A percentile compares a stretch with the other conserved stretches of the same genome.
These are phyloP conservation scores for Rhizopus arrhizus DNA, from an alignment of 371 early-diverging fungal species.

Conservation along the genomic window DNA sequence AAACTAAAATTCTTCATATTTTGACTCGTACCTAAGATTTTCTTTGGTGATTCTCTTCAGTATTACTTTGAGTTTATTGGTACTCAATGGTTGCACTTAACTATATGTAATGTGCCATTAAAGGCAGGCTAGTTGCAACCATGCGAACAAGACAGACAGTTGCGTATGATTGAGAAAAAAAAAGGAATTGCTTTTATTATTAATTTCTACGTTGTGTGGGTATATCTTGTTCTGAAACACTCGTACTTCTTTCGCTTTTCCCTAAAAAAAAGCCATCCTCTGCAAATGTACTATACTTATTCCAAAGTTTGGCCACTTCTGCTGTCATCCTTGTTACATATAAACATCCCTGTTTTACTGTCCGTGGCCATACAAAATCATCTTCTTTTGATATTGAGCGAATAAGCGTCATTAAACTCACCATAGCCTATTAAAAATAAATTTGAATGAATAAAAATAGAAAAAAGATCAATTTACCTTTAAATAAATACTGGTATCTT, in stretches of 20 bases:
- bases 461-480: slow-evolving; percentile 27
- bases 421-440: slow-evolving; percentile 34
- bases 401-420: slow-evolving; percentile 44
- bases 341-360: slow-evolving; percentile 49
- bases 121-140: no score
- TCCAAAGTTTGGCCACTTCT: slow-evolving; percentile 55
- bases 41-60: no score
- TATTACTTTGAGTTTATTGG: no score
- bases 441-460: neutral
- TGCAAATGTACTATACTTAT: slow-evolving; percentile 39
- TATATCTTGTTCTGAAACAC: slow-evolving; percentile 19
- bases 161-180: no score
- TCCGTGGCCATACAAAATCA: slow-evolving; percentile 46
- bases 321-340: slow-evolving; percentile 54
- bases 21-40: no score
- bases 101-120: no score
- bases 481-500: slow-evolving; percentile 47
- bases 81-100: no score
- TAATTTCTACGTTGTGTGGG: slow-evolving; percentile 20
- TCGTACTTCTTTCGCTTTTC: slow-evolving; percentile 18
- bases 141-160: no score
- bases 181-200: neutral
- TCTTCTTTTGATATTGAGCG: slow-evolving; percentile 47
- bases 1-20: no score
- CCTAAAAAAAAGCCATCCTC: slow-evolving; percentile 40